Conservation (phyloP, 352 stramenopile species). For the Hyaloperonospora brassicae region DNA sequence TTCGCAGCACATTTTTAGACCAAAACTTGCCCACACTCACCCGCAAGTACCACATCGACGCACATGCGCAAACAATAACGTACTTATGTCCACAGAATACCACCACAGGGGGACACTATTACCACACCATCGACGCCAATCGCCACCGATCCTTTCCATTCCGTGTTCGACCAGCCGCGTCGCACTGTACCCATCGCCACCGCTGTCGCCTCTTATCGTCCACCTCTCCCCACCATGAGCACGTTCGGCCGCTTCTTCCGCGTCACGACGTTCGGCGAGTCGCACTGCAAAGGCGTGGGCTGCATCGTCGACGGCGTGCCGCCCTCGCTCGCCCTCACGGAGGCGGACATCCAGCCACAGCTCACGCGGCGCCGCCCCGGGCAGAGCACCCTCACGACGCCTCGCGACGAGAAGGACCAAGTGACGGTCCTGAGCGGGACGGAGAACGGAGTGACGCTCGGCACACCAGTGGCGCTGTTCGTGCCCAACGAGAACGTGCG, state of each 20-base stretch:
- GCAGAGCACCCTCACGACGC: slow-evolving; percentile 97
- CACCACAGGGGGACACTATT: too few relatives aligned
- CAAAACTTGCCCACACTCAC: too few relatives aligned
- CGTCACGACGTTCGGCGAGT: slow-evolving; percentile 98
- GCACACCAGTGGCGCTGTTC: slow-evolving; percentile 95
- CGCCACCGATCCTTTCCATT: too few relatives aligned
- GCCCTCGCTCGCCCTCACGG: slow-evolving; percentile 91
- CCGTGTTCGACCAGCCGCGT: too few relatives aligned
- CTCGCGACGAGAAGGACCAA: slow-evolving; percentile 94
- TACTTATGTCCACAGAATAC: too few relatives aligned
- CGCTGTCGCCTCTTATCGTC: neutral
- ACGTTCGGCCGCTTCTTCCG: slow-evolving; percentile 96
- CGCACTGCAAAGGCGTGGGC: slow-evolving; percentile 96
- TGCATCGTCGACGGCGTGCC: slow-evolving; percentile 96
- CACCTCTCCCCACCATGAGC: slow-evolving; percentile 45
- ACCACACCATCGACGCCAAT: too few relatives aligned
- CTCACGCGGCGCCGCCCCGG: slow-evolving; percentile 94
- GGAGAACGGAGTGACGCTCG: slow-evolving; percentile 89
- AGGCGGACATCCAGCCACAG: slow-evolving; percentile 95
- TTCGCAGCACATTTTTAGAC: too few relatives aligned
- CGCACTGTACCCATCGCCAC: too few relatives aligned
- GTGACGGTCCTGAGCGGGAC: slow-evolving; percentile 97
- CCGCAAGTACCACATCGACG: too few relatives aligned
- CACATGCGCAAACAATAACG: too few relatives aligned
- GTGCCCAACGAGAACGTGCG: slow-evolving; percentile 97